phyloP scores from a whole-genome alignment of 176 grass and related monocot species.

The Ensete glaucum region DNA sequence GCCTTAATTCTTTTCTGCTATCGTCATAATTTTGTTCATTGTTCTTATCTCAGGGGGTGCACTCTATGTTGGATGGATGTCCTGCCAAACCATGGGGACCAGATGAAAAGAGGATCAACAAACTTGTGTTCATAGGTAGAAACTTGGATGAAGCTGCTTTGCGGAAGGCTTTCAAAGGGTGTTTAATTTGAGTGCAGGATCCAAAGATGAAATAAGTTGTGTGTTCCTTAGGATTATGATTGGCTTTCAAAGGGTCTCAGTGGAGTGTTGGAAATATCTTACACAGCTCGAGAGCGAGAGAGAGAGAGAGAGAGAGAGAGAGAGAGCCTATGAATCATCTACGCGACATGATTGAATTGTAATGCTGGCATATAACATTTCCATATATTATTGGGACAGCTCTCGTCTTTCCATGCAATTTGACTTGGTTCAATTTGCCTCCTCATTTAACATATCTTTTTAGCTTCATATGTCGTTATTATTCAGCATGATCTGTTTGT shows the following conservation, averaged over 20 bases:
- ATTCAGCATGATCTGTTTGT: no score
- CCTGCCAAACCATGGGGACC: constrained; percentile 49
- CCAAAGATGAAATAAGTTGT: background rate
- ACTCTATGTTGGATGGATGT: constrained; percentile 65
- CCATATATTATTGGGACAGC: background rate
- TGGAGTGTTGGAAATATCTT: no score
- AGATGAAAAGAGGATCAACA: constrained; percentile 50
- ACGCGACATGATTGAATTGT: no score
- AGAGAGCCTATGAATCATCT: no score
- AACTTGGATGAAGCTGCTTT: constrained; percentile 48
- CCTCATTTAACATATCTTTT: background rate
- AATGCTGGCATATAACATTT: no score
- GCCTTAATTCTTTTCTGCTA: background rate
- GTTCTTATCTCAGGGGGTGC: constrained; percentile 31
- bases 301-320: no score
- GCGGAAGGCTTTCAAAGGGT: constrained; percentile 55
- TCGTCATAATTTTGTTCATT: background rate
- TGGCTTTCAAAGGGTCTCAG: no score
- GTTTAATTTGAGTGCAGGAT: constrained; percentile 18
- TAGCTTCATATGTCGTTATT: no score
- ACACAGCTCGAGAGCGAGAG: no score
- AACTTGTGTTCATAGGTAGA: constrained; percentile 59
- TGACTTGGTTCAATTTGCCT: background rate
- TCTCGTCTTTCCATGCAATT: background rate
- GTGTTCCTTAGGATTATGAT: background rate